Conservation (phyloP, 2,329 filamentous ascomycete species). For the Pseudogymnoascus sp. region DNA sequence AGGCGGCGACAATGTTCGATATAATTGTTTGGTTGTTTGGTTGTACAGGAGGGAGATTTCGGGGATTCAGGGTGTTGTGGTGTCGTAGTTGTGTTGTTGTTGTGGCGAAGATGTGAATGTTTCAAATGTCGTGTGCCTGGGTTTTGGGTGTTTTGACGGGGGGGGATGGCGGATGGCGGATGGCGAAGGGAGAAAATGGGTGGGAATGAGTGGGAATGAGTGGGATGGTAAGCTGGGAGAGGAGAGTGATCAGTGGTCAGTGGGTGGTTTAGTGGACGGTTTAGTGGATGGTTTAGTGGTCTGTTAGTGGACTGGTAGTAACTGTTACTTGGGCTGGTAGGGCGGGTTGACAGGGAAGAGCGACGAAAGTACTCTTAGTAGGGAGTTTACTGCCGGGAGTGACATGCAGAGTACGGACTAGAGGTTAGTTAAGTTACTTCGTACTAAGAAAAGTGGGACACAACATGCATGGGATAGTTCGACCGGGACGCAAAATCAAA, state of each 20-base stretch:
- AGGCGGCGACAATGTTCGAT: neutral
- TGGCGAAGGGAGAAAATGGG: neutral
- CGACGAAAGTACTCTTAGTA: neutral
- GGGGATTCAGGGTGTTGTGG: neutral
- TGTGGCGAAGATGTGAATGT: neutral
- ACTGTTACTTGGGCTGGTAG: neutral
- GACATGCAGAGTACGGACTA: slow-evolving; percentile 1
- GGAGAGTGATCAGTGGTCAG: neutral
- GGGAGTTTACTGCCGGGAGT: neutral
- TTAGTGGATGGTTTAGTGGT: neutral
- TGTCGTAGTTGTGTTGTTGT: neutral
- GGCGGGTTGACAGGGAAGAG: slow-evolving; percentile 4
- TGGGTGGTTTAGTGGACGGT: too few species aligned
- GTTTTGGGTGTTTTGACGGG: slow-evolving; percentile 1
- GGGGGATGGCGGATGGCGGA: neutral
- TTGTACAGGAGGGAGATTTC: neutral
- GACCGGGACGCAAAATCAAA: neutral
- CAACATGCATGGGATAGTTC: neutral
- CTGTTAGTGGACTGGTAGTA: neutral
- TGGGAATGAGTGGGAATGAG: too few species aligned
- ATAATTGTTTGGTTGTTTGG: neutral
- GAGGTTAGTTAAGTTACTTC: neutral
- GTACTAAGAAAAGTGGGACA: neutral
- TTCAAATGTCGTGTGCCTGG: slow-evolving; percentile 7
- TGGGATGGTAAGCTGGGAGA: neutral